phyloP scores from a whole-genome alignment of 805 yeast genomes.

The Kregervanrija pseudodelftensis region DNA sequence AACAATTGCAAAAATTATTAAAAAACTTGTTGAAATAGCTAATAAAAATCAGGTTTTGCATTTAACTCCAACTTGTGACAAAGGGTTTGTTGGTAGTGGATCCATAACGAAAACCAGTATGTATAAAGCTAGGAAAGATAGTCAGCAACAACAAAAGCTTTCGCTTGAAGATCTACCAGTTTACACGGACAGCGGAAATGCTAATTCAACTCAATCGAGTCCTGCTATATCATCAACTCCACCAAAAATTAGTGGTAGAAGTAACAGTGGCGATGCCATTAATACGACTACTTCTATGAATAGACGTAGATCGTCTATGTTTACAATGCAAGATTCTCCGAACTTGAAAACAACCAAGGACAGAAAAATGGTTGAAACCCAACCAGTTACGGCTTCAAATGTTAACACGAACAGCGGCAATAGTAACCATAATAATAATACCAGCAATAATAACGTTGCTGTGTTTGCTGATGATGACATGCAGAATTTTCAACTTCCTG shows the following conservation, averaged over 20 bases:
- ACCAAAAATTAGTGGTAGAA: too few species aligned
- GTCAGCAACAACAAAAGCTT: slow-evolving; percentile 19
- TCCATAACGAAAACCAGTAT: slow-evolving; percentile 6
- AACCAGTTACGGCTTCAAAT: too few species aligned
- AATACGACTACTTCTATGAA: too few species aligned
- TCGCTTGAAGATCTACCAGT: slow-evolving; percentile 17
- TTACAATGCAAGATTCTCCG: too few species aligned
- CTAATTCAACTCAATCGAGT: too few species aligned
- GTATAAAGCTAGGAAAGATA: slow-evolving; percentile 7
- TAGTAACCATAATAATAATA: background rate
- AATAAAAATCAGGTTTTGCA: slow-evolving; percentile 19
- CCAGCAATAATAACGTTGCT: background rate
- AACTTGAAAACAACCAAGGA: too few species aligned
- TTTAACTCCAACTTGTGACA: slow-evolving; percentile 1
- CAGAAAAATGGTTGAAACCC: too few species aligned
- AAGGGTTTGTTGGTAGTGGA: slow-evolving; percentile 13
- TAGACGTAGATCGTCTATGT: too few species aligned
- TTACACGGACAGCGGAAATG: background rate
- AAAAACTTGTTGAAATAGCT: slow-evolving; percentile 41
- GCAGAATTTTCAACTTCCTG: slow-evolving; percentile 28
- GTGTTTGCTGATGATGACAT: background rate
- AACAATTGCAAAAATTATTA: slow-evolving; percentile 49
- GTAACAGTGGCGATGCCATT: too few species aligned
- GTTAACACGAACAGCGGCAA: too few species aligned
- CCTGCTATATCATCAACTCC: too few species aligned